phyloP scores from a whole-genome alignment of 1,284 basidiomycete genomes.

The Apiotrichum gracile region DNA sequence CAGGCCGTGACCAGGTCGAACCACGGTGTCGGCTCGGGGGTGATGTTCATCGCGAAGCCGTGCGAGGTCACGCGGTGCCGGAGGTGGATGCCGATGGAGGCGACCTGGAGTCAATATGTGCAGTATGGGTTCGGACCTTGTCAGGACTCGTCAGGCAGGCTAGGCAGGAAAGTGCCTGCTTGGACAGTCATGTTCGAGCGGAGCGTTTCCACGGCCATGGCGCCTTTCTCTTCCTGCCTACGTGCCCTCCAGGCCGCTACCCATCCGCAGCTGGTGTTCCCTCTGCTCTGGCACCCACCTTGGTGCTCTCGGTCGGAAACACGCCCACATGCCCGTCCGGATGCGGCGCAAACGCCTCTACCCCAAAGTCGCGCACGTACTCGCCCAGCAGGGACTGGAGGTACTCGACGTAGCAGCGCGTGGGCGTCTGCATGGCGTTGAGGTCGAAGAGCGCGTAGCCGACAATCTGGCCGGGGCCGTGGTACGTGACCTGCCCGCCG shows the following conservation, averaged over 20 bases:
- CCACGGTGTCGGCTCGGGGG: slow-evolving; percentile 69
- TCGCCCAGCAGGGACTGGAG: slow-evolving; percentile 46
- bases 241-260: too few species aligned
- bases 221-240: too few species aligned
- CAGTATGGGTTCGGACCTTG: too few species aligned
- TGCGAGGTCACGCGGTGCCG: slow-evolving; percentile 89
- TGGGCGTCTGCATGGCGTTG: slow-evolving; percentile 51
- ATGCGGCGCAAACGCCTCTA: slow-evolving; percentile 44
- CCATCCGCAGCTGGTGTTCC: too few species aligned
- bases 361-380: slow-evolving; percentile 29
- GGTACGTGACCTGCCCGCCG: slow-evolving; percentile 92
- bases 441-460: slow-evolving; percentile 93
- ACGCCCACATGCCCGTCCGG: slow-evolving; percentile 48
- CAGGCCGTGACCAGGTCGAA: slow-evolving; percentile 87
- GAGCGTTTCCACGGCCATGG: too few species aligned
- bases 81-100: slow-evolving; percentile 93
- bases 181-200: too few species aligned
- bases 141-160: too few species aligned
- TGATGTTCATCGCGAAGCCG: slow-evolving; percentile 91
- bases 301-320: slow-evolving; percentile 40
- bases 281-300: too few species aligned
- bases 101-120: slow-evolving; percentile 73
- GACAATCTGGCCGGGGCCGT: slow-evolving; percentile 94
- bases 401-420: slow-evolving; percentile 50
- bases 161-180: too few species aligned